Percentiles rank a stretch among this genome's conserved stretches.
Evolutionary conservation across 1,284 basidiomycete species (phyloP).

Genomic region (Rhodofomes roseus): DNA sequence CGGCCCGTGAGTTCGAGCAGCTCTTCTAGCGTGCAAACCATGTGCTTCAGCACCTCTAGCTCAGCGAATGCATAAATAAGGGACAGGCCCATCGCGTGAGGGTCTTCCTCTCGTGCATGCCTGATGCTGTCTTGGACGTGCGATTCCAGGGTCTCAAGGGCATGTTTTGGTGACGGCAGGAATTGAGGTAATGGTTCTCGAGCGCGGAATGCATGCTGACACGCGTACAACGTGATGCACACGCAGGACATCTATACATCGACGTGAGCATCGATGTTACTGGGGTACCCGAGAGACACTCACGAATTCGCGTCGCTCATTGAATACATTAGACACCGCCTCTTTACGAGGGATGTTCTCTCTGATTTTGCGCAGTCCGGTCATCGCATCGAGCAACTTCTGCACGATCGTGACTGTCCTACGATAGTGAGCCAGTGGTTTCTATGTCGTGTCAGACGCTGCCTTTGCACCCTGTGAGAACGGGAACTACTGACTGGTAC

Average conservation of each 20-base stretch:
- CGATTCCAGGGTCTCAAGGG: slow-evolving; percentile 33
- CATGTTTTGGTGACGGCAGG: slow-evolving; percentile 43
- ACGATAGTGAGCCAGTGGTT: slow-evolving; percentile 46
- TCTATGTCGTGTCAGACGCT: slow-evolving; percentile 26
- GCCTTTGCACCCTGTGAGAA: not conserved
- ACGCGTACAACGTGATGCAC: slow-evolving; percentile 45
- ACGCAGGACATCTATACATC: slow-evolving; percentile 45
- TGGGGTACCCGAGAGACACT: slow-evolving; percentile 8
- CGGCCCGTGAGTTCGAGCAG: slow-evolving; percentile 38
- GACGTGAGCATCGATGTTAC: not conserved
- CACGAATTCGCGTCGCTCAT: slow-evolving; percentile 45
- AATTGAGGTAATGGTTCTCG: slow-evolving; percentile 49
- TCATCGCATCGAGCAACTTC: slow-evolving; percentile 42
- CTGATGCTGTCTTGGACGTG: slow-evolving; percentile 36
- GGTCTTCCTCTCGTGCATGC: slow-evolving; percentile 27
- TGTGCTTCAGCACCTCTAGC: slow-evolving; percentile 37
- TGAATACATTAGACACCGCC: slow-evolving; percentile 38
- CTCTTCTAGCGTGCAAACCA: slow-evolving; percentile 42
- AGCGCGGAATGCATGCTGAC: slow-evolving; percentile 46
- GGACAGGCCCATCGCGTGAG: slow-evolving; percentile 33
- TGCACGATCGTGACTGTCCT: slow-evolving; percentile 38
- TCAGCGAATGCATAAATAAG: slow-evolving; percentile 45
- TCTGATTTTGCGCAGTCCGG: slow-evolving; percentile 43
- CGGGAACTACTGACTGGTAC: slow-evolving; percentile 38
- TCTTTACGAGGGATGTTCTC: slow-evolving; percentile 46